A percentile compares a stretch with the other conserved stretches of the same genome.
Conservation (phyloP, 345 rosid species). For the Jatropha curcas region DNA sequence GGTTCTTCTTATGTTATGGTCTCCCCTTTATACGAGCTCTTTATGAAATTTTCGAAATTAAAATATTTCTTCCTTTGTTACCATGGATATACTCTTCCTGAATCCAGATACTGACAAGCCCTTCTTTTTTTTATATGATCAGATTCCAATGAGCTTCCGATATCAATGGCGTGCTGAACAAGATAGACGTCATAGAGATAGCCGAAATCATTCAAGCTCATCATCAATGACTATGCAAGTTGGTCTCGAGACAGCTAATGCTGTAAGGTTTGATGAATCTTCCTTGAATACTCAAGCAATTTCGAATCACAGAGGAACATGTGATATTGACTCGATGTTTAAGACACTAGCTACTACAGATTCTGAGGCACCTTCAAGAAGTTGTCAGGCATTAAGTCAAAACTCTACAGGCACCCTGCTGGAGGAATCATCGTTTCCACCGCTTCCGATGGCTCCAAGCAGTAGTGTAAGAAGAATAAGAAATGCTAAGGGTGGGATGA, state of each 20-base stretch:
- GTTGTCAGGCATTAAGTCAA: background rate
- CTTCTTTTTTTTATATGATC: background rate
- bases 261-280: background rate
- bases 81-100: too few species aligned
- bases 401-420: background rate
- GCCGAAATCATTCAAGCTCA: background rate
- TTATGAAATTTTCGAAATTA: too few species aligned
- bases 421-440: conserved; percentile 28
- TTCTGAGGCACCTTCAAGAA: conserved; percentile 9
- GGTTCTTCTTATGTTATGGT: background rate
- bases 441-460: conserved; percentile 18
- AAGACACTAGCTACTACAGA: conserved; percentile 12
- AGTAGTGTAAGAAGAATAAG: conserved; percentile 9
- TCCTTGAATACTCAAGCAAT: conserved; percentile 1
- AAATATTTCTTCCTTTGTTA: too few species aligned
- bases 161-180: conserved; percentile 15
- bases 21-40: background rate
- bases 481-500: background rate
- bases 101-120: too few species aligned
- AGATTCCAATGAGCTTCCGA: conserved; percentile 31
- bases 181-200: conserved; percentile 18
- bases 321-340: background rate
- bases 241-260: conserved; percentile 13
- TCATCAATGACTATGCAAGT: conserved; percentile 19
- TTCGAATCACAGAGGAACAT: background rate